These are phyloP conservation scores for Plenodomus tracheiphilus DNA, from an alignment of 2,329 filamentous ascomycete genomes.

Conservation along the genomic window DNA sequence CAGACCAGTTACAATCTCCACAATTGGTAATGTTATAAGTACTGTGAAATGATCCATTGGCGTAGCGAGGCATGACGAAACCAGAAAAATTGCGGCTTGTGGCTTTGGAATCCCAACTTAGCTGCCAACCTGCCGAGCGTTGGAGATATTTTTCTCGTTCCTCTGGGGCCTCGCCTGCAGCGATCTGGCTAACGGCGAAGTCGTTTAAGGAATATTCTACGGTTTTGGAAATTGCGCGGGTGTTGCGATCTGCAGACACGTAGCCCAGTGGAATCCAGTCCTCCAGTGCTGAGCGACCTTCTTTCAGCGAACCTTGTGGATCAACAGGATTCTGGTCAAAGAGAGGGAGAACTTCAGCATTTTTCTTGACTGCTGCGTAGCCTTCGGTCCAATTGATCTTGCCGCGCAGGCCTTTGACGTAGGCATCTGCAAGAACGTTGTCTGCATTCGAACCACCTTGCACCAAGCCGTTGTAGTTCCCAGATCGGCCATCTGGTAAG, in stretches of 20 bases:
- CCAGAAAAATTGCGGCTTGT: conserved; percentile 43
- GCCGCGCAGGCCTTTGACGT: conserved; percentile 63
- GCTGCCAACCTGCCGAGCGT: conserved; percentile 48
- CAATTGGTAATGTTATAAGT: conserved; percentile 50
- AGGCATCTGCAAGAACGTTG: conserved; percentile 66
- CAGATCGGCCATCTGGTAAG: conserved; percentile 68
- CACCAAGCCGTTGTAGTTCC: conserved; percentile 59
- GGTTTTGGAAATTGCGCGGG: conserved; percentile 46
- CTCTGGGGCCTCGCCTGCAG: conserved; percentile 45
- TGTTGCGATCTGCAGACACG: conserved; percentile 44
- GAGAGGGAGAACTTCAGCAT: conserved; percentile 61
- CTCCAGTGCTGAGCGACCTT: conserved; percentile 48
- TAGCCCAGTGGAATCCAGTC: conserved; percentile 51
- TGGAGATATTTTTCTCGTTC: conserved; percentile 46
- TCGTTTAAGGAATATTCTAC: conserved; percentile 52
- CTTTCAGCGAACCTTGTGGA: conserved; percentile 43
- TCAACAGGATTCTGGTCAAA: conserved; percentile 43
- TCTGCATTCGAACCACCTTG: conserved; percentile 44
- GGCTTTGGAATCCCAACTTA: conserved; percentile 45
- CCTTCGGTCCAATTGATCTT: conserved; percentile 72
- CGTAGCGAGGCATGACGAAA: conserved; percentile 42
- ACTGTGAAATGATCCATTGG: conserved; percentile 42
- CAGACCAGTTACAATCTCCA: conserved; percentile 47
- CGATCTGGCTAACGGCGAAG: conserved; percentile 48
- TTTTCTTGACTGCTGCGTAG: conserved; percentile 71